Conservation (phyloP, 805 yeast genomes). For the Kluyveromyces starmeri region DNA sequence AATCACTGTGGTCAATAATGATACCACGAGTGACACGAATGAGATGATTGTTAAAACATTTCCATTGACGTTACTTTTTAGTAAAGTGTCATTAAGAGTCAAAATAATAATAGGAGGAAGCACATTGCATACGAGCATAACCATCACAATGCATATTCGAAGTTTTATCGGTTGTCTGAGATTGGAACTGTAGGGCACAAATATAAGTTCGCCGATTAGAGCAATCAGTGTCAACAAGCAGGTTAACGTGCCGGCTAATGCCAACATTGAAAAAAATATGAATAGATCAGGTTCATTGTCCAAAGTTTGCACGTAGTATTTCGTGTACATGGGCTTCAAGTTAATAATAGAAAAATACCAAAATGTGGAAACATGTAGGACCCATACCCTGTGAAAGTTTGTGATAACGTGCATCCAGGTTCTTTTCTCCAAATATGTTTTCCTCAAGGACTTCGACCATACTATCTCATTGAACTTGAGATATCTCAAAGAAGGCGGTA, state of each 20-base stretch:
- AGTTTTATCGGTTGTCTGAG: conserved; percentile 32
- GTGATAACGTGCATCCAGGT: conserved; percentile 66
- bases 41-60: conserved; percentile 34
- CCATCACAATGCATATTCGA: conserved; percentile 35
- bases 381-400: conserved; percentile 73
- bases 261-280: conserved; percentile 44
- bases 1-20: conserved; percentile 39
- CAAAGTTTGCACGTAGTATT: conserved; percentile 39
- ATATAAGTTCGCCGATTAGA: conserved; percentile 44
- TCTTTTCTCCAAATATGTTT: conserved; percentile 66
- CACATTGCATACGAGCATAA: conserved; percentile 36
- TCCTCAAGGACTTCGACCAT: conserved; percentile 61
- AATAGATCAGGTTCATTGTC: conserved; percentile 54
- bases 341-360: conserved; percentile 70
- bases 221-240: conserved; percentile 47
- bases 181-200: conserved; percentile 56
- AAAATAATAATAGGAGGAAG: conserved; percentile 39
- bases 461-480: conserved; percentile 40
- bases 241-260: conserved; percentile 59
- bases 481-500: conserved; percentile 49
- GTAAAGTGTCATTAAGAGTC: conserved; percentile 34
- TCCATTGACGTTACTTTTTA: conserved; percentile 18
- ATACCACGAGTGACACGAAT: conserved; percentile 40
- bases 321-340: conserved; percentile 57
- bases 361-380: conserved; percentile 59